phyloP scores from a whole-genome alignment of 2,329 filamentous ascomycete species.

The Plenodomus biglobosus region DNA sequence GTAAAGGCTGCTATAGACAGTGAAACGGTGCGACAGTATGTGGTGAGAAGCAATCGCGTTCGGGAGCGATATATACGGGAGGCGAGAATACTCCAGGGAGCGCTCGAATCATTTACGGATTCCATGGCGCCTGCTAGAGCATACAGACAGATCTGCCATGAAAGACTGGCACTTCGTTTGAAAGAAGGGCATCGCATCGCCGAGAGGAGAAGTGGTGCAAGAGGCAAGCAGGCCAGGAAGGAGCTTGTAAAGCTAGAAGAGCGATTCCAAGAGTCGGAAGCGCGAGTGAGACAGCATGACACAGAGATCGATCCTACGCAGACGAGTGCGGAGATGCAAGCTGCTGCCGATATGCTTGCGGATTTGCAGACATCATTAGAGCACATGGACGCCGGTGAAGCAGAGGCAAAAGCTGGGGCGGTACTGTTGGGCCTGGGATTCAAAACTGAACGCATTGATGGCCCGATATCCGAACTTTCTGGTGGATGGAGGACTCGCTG shows the following conservation, averaged over 20 bases:
- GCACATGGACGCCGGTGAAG: conserved; percentile 59
- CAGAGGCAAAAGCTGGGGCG: conserved; percentile 66
- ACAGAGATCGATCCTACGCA: conserved; percentile 59
- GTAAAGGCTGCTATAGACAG: conserved; percentile 22
- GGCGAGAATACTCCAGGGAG: conserved; percentile 62
- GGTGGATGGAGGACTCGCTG: conserved; percentile 60
- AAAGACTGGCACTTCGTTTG: conserved; percentile 63
- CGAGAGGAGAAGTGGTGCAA: conserved; percentile 69
- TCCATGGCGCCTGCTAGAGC: conserved; percentile 61
- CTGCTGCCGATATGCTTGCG: conserved; percentile 68
- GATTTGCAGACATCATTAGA: conserved; percentile 70
- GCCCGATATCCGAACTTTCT: conserved; percentile 66
- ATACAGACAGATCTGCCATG: conserved; percentile 63
- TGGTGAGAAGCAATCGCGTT: conserved; percentile 57
- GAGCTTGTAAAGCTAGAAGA: conserved; percentile 69
- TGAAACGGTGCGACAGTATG: conserved; percentile 64
- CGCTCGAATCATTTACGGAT: conserved; percentile 60
- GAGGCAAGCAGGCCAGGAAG: conserved; percentile 76
- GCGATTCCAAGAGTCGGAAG: conserved; percentile 60
- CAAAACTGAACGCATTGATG: conserved; percentile 61
- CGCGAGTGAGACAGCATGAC: conserved; percentile 54
- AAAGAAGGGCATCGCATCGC: conserved; percentile 74
- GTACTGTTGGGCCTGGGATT: conserved; percentile 70
- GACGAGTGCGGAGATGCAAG: conserved; percentile 66
- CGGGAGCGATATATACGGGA: conserved; percentile 62